Evolutionary conservation across 2,329 filamentous ascomycete genomes (phyloP).

Genomic region (Fusarium sterilihyphosum): DNA sequence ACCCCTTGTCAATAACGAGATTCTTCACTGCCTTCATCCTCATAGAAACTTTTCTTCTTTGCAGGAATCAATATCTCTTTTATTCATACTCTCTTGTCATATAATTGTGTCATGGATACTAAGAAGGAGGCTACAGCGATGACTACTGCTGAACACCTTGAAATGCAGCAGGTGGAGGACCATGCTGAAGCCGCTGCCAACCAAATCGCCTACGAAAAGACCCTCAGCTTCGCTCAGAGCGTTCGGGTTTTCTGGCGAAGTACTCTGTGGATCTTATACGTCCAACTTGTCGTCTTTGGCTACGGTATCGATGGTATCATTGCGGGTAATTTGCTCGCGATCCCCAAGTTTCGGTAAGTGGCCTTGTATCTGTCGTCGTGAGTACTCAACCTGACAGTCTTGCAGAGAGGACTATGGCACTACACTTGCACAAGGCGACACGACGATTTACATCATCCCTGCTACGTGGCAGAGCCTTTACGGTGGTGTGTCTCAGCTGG

Average conservation of each 20-base stretch:
- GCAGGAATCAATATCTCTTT: neutral
- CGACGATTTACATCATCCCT: neutral
- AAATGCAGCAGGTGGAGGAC: neutral
- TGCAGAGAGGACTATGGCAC: neutral
- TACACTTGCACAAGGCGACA: neutral
- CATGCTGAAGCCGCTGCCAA: neutral
- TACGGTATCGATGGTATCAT: slow-evolving; percentile 17
- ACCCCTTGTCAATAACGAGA: neutral
- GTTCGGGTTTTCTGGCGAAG: slow-evolving; percentile 1
- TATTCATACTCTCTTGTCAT: neutral
- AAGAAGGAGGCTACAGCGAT: neutral
- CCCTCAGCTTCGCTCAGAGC: neutral
- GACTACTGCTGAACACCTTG: slow-evolving; percentile 1
- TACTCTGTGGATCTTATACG: slow-evolving; percentile 12
- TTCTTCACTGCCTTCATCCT: neutral
- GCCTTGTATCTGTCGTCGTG: too few relatives aligned
- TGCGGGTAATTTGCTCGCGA: slow-evolving; percentile 6
- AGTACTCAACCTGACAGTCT: too few relatives aligned
- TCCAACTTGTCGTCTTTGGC: slow-evolving; percentile 3
- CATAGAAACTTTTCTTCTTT: neutral
- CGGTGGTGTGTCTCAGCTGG: neutral
- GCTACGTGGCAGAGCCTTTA: neutral
- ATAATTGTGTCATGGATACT: neutral
- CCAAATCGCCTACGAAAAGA: slow-evolving; percentile 3
- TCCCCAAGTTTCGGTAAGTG: slow-evolving; percentile 1